These are phyloP conservation scores for Colletotrichum musicola DNA, from an alignment of 2,329 filamentous ascomycete species.

Conservation along the genomic window DNA sequence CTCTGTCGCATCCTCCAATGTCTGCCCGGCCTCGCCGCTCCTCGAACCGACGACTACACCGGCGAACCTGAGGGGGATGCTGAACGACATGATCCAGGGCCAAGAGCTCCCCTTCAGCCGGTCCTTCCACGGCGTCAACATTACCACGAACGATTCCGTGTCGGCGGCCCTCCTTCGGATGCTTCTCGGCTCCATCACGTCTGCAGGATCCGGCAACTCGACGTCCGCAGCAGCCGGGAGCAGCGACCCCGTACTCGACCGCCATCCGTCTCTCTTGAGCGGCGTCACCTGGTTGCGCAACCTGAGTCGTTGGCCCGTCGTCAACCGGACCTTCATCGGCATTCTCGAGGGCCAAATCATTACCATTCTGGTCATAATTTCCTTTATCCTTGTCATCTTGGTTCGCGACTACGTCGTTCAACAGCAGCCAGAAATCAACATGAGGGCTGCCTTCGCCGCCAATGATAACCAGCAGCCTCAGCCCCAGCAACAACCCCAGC, in stretches of 20 bases:
- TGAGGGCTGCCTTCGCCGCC: conserved; percentile 71
- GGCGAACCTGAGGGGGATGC: conserved; percentile 47
- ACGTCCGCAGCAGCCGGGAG: conserved; percentile 20
- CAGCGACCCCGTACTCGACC: conserved; percentile 36
- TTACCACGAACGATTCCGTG: conserved; percentile 49
- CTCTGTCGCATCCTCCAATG: conserved; percentile 43
- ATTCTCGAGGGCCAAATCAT: conserved; percentile 94
- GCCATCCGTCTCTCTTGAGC: conserved; percentile 64
- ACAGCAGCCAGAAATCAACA: conserved; percentile 92
- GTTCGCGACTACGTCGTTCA: conserved; percentile 99
- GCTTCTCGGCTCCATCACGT: conserved; percentile 44
- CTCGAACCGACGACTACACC: conserved; percentile 46
- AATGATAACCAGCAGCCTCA: conserved; percentile 32
- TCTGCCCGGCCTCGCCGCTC: conserved; percentile 52
- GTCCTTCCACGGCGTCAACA: conserved; percentile 47
- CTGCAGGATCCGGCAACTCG: conserved; percentile 40
- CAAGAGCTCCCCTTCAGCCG: conserved; percentile 46
- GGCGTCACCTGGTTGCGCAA: conserved; percentile 69
- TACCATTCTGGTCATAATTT: conserved; percentile 89
- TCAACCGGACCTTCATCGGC: conserved; percentile 86
- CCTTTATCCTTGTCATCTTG: conserved; percentile 96
- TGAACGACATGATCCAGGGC: conserved; percentile 49
- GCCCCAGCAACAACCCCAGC: conserved; percentile 11
- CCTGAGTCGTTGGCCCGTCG: conserved; percentile 74
- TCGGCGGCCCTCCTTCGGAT: conserved; percentile 48